Evolutionary conservation across 2,329 filamentous ascomycete genomes (phyloP).

Genomic region (Alternaria sp.): DNA sequence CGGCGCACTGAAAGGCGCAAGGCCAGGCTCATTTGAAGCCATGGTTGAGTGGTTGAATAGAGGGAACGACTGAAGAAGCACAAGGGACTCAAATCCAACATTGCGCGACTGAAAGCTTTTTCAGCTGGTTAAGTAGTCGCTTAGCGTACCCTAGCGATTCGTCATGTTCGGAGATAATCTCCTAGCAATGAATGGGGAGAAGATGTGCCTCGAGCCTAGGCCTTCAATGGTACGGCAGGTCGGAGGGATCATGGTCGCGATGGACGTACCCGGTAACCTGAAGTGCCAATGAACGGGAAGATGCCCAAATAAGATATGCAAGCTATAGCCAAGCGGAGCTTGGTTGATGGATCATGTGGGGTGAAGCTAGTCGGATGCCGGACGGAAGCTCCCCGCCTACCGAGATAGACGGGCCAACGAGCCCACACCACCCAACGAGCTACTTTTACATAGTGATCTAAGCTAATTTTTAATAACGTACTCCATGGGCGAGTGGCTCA

Average conservation of each 20-base stretch:
- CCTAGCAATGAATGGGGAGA: conserved; percentile 5
- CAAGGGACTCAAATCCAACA: not conserved
- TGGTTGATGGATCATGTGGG: conserved; percentile 11
- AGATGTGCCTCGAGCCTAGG: conserved; percentile 11
- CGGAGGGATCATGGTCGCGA: conserved; percentile 7
- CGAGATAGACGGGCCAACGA: no score
- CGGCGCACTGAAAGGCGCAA: conserved; percentile 33
- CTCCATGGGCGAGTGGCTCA: no score
- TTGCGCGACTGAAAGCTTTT: conserved; percentile 11
- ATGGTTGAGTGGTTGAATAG: conserved; percentile 5
- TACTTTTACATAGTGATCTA: no score
- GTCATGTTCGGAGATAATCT: conserved; percentile 22
- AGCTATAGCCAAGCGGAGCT: conserved; percentile 20
- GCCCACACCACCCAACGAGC: no score
- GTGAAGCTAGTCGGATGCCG: not conserved
- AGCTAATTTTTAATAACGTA: no score
- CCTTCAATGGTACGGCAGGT: conserved; percentile 6
- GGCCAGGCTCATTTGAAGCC: conserved; percentile 36
- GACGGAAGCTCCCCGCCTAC: no score
- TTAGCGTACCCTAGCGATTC: conserved; percentile 17
- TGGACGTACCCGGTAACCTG: not conserved
- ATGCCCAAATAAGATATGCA: conserved; percentile 10
- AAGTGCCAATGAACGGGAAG: conserved; percentile 8
- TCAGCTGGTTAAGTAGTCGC: conserved; percentile 16
- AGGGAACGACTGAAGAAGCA: not conserved